These are phyloP conservation scores for Jaminaea rosea DNA, from an alignment of 1,284 basidiomycete genomes.

Conservation along the genomic window DNA sequence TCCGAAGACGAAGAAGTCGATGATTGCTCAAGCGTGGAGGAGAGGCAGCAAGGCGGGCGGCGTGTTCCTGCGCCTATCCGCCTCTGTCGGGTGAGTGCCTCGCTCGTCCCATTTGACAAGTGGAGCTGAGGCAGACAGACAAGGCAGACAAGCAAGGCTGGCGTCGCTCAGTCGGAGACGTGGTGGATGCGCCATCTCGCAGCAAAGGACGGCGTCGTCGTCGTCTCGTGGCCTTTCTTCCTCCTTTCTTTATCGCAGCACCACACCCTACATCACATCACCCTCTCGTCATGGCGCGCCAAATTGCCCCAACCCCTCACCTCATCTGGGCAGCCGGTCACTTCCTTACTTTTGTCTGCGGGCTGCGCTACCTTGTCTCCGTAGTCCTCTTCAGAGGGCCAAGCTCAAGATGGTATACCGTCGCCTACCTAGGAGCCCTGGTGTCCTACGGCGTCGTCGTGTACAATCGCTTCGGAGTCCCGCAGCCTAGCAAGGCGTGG, in stretches of 20 bases:
- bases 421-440: conserved; percentile 45
- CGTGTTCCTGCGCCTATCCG: no score
- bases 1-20: no score
- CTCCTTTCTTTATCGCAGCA: background rate
- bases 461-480: conserved; percentile 46
- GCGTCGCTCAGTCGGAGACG: background rate
- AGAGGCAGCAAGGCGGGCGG: no score
- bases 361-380: conserved; percentile 38
- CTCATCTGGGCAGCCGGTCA: conserved; percentile 47
- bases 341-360: conserved; percentile 42
- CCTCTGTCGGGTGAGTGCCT: background rate
- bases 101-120: background rate
- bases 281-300: conserved; percentile 13
- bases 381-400: no score
- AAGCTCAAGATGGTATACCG: conserved; percentile 39
- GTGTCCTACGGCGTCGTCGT: conserved; percentile 47
- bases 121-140: background rate
- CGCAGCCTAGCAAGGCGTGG: conserved; percentile 41
- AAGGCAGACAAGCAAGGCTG: background rate
- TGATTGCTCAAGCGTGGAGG: no score
- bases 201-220: background rate
- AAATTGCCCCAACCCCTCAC: conserved; percentile 41
- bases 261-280: background rate
- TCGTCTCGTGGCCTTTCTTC: background rate
- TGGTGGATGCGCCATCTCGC: no score